Evolutionary conservation across 768 basidiomycete species (phyloP), one percentile per base, ranked within the genome.

Genomic region (Mycena belliarum): DNA sequence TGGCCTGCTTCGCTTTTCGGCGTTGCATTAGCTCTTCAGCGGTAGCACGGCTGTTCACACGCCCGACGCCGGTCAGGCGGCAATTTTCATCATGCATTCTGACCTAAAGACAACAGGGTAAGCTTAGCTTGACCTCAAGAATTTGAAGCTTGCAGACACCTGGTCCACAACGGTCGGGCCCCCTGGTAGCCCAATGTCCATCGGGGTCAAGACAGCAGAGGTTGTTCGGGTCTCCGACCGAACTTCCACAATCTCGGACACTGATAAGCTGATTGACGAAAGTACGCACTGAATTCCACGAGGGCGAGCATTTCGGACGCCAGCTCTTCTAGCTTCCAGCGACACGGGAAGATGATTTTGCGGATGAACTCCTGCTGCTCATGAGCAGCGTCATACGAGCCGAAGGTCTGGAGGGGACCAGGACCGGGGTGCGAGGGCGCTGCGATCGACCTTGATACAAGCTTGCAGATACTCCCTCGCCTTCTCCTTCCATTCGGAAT

Each of bases 231-330:
- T 55, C 55, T 55, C 55, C 40, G 4, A 55, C 47, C 55, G 55
- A 41, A 49, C 47, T 55, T 55, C 40, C 46, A 49, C 32, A 55
- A 55, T 49, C 46, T 55, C 40, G 49, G 55, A 55, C 55, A 37
- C 24, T 33, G 47, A 43, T 48, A 49, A 55, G 49, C 55, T 49
- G 47, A 49, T 55, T 49, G 46, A 55, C 40, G 55, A 48, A 43
- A 55, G 47, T 49, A 49, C 23, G 29, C 55, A 55, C 55, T 40
- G 29, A 48, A 35, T 40, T 55, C 55, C 29, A 55, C 55, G 40
- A 55, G 47, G 29, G 55, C 55, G 47, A 55, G 55, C 47, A 55
- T 55, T 29, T 55, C 55, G 29, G 55, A 55, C 47, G 47, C 55
- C 55, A 55, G 55, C 47, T 55, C 55, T 43, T 49, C 55, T 10